These are phyloP conservation scores for Symbiodinium natans DNA, from an alignment of 73 alveolate species.

Conservation along the genomic window DNA sequence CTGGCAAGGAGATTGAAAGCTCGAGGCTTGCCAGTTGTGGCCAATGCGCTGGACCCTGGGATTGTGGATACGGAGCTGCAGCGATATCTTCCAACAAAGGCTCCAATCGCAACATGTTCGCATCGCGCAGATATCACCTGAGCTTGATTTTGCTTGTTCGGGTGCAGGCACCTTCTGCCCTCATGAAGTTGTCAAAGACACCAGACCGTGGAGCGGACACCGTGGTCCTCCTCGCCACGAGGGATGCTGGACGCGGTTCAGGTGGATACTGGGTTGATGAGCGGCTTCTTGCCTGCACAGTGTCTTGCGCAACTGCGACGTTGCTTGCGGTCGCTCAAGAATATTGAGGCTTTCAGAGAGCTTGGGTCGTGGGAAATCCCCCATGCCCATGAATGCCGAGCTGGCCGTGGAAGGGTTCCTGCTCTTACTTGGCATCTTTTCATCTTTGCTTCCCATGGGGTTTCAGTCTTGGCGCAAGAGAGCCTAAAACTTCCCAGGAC, in stretches of 20 bases:
- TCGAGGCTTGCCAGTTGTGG: conserved; percentile 30
- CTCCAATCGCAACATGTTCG: too few species aligned
- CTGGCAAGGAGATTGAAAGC: conserved; percentile 28
- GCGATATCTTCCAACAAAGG: conserved; percentile 43
- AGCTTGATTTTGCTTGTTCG: too few species aligned
- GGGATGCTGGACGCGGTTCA: not conserved
- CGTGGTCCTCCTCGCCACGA: conserved; percentile 43
- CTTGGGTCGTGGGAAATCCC: conserved; percentile 60
- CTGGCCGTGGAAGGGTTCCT: conserved; percentile 72
- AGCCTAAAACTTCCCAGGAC: conserved; percentile 37
- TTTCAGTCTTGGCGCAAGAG: not conserved
- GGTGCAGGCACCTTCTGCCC: conserved; percentile 67
- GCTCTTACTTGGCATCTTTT: not conserved
- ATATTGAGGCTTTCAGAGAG: conserved; percentile 40
- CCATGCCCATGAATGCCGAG: conserved; percentile 71
- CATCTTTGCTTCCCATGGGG: not conserved
- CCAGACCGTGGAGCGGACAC: conserved; percentile 73
- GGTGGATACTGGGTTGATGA: conserved; percentile 88
- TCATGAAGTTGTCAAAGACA: conserved; percentile 76
- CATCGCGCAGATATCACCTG: too few species aligned
- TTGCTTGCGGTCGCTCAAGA: not conserved
- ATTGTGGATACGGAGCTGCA: conserved; percentile 74
- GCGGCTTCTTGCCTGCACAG: not conserved
- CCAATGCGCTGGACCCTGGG: conserved; percentile 85
- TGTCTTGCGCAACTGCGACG: not conserved